These are phyloP conservation scores for Fusarium pseudonygamai DNA, from an alignment of 2,329 filamentous ascomycete species.

Conservation along the genomic window DNA sequence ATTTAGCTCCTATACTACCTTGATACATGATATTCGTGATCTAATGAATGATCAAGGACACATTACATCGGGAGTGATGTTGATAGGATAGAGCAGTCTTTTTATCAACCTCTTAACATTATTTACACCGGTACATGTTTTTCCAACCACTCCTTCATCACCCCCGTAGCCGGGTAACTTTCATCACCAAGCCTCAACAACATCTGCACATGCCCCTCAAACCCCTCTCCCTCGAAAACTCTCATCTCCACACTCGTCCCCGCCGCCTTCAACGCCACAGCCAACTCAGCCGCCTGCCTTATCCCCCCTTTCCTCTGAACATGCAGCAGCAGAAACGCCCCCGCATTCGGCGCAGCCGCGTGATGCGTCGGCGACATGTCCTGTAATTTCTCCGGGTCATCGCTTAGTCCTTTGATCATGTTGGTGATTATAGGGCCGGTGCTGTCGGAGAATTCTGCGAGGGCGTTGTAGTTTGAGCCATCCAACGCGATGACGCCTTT, in stretches of 20 bases:
- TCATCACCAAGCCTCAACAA: not conserved
- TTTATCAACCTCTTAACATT: not conserved
- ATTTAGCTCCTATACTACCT: accelerated
- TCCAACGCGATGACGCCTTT: not conserved
- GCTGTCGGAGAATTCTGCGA: not conserved
- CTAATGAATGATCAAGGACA: accelerated
- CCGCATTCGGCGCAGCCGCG: not conserved
- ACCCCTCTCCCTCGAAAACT: slow-evolving; percentile 4
- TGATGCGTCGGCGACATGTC: not conserved
- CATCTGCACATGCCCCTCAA: slow-evolving; percentile 3
- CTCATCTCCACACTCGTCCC: not conserved
- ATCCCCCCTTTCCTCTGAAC: not conserved
- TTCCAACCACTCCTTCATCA: not conserved
- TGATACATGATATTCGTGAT: accelerated
- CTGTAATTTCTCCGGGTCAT: not conserved
- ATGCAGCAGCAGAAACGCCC: not conserved
- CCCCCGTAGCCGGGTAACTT: not conserved
- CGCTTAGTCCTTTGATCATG: not conserved
- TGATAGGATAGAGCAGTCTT: accelerated
- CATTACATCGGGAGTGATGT: accelerated
- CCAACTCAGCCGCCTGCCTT: not conserved
- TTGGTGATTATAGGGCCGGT: not conserved
- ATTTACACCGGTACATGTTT: not conserved
- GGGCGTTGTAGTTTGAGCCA: slow-evolving; percentile 6
- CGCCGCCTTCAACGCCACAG: not conserved